Base-by-base conservation (phyloP, 352 stramenopile species). In the Blastocystis sp. region DNA sequence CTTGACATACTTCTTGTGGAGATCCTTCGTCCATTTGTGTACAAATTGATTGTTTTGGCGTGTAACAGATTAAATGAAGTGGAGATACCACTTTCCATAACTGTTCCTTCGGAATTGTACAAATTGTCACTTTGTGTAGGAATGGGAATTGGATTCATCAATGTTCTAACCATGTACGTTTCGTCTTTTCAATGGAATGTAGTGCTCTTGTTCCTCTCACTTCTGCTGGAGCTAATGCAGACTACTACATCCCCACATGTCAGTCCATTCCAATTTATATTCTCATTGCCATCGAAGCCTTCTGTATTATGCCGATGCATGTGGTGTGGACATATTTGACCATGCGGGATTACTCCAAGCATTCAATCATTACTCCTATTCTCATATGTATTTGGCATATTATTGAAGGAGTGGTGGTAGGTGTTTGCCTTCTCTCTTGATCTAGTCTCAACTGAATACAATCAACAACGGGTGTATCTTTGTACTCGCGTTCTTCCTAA, bases 161-260 rank as follows among this genome's bases (percentile, higher is more conserved):
- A 59, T 21, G 43, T 59, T 35, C 46, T 80, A 1, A 80, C 46
- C 42, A 80, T 80, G 69, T 80, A 63, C 19, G 16, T 24, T 16
- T 37, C 59, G 6, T 14, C 0, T 16, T 63, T 9, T 35, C 21
- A 4, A 19, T 35, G 35, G 11, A 35, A 7, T 2, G 14, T 80
- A 80, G 69, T 80, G 21, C 37, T 39, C 69, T 80, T 27, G 69
- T 80, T 39, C 69, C 69, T 58, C 69, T 80, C 69, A 80, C 69
- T 19, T 80, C 69, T 43, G 43, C 69, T 1, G 69, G 69, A 39
- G 7, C 49, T 9, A 32, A 19, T 39, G 69, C 69, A 11, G 69
- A 80, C 27, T 80, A 63, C 49, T 80, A 80, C 46, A 27, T 63
- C 29, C 43, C 69, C 3, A n/a, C 49, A n/a, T 80, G 32, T 52